Percentiles rank a stretch among this genome's conserved stretches.
phyloP scores from a whole-genome alignment of 1,139 yeast species.

The Debaryomycetaceae sp. region DNA sequence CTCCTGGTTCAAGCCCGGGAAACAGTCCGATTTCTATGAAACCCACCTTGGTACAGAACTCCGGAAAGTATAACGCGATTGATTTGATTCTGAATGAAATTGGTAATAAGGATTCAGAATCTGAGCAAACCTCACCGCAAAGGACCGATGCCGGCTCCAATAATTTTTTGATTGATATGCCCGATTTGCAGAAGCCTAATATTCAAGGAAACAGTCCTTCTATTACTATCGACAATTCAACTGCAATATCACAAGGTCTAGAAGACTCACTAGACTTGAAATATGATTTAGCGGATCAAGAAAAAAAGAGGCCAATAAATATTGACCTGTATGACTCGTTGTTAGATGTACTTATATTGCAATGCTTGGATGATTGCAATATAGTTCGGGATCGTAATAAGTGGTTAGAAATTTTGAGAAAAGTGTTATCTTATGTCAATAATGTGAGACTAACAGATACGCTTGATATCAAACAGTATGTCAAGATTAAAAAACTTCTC shows the following conservation, averaged over 20 bases:
- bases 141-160: neutral
- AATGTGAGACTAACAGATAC: slow-evolving; percentile 55
- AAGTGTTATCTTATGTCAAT: slow-evolving; percentile 24
- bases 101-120: neutral
- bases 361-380: slow-evolving; percentile 61
- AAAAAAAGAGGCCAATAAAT: neutral
- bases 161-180: neutral
- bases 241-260: neutral
- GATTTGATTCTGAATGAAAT: neutral
- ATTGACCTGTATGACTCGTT: slow-evolving; percentile 19
- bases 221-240: neutral
- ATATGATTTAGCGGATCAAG: neutral
- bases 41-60: slow-evolving; percentile 1
- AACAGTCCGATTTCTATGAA: neutral
- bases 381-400: slow-evolving; percentile 38
- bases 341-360: slow-evolving; percentile 46
- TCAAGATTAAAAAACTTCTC: slow-evolving; percentile 77
- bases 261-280: neutral
- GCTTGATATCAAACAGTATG: slow-evolving; percentile 80
- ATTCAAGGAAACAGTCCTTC: neutral
- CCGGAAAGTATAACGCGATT: slow-evolving; percentile 4
- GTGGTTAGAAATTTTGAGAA: slow-evolving; percentile 32
- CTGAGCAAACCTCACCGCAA: neutral
- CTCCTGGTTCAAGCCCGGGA: slow-evolving; percentile 18
- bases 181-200: neutral